Evolutionary conservation across 2,329 filamentous ascomycete species (phyloP).

Genomic region (Arthrinium phaeospermum): DNA sequence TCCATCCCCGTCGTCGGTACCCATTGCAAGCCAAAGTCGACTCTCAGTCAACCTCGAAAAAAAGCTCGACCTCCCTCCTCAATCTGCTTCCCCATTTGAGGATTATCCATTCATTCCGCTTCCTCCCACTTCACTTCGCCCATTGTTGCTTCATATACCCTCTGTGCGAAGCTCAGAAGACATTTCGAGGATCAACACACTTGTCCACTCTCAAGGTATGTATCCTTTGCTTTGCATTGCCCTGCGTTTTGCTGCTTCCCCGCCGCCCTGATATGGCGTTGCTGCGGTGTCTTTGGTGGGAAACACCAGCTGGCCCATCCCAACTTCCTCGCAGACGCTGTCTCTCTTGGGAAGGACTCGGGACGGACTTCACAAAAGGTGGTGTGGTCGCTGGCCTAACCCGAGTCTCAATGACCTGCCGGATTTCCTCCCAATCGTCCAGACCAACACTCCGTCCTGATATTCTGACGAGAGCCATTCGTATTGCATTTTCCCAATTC

Average conservation of each 20-base stretch:
- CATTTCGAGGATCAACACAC: not conserved
- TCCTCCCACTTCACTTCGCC: not conserved
- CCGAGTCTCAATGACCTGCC: not conserved
- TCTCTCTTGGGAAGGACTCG: not conserved
- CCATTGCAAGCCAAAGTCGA: constrained; percentile 18
- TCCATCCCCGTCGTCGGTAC: constrained; percentile 18
- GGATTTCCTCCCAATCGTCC: not conserved
- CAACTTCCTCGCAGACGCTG: not conserved
- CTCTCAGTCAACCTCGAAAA: constrained; percentile 14
- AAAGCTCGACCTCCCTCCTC: constrained; percentile 21
- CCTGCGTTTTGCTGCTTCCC: not conserved
- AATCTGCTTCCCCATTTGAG: constrained; percentile 18
- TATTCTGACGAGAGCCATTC: constrained; percentile 12
- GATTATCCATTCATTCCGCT: constrained; percentile 15
- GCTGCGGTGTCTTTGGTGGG: constrained; percentile 8
- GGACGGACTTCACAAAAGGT: constrained; percentile 4
- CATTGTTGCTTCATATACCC: constrained; percentile 18
- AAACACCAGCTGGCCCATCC: not conserved
- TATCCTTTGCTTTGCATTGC: constrained; percentile 10
- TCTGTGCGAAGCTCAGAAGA: constrained; percentile 16
- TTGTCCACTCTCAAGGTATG: constrained; percentile 17
- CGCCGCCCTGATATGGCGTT: not conserved
- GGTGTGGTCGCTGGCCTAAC: not conserved
- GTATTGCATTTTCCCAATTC: not conserved
- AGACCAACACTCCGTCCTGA: constrained; percentile 3